Evolutionary conservation across 305 asterid species (phyloP).

Genomic region (Fraxinus ornus): DNA sequence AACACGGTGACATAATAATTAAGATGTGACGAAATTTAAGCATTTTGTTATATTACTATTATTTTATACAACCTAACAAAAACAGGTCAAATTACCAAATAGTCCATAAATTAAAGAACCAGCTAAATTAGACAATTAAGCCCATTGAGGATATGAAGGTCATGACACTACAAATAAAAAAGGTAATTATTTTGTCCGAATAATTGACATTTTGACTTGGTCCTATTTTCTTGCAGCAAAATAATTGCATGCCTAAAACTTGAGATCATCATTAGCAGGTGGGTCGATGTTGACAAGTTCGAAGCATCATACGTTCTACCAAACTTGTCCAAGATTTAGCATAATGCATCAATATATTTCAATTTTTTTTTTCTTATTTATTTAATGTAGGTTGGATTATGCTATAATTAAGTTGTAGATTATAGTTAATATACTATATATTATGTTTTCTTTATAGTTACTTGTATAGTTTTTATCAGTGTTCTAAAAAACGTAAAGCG

Average conservation of each 20-base stretch:
- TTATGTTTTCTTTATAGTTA: neutral
- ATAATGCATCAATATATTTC: neutral
- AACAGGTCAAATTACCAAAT: too few species aligned
- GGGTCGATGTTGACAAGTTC: neutral
- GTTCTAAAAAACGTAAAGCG: too few species aligned
- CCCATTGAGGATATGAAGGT: too few species aligned
- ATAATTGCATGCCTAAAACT: neutral
- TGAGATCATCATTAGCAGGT: neutral
- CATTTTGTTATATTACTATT: too few species aligned
- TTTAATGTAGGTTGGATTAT: neutral
- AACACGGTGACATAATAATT: too few species aligned
- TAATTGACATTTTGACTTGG: neutral
- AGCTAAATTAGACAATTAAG: too few species aligned
- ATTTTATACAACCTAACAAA: too few species aligned
- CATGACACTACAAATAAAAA: too few species aligned
- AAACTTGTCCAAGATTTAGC: neutral
- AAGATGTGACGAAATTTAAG: too few species aligned
- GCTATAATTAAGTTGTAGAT: neutral
- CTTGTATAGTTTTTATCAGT: too few species aligned
- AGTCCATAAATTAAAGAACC: too few species aligned
- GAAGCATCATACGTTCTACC: neutral
- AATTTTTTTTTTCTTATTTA: too few species aligned
- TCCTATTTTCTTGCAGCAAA: neutral
- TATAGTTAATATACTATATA: neutral
- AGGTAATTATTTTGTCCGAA: neutral